Percentiles rank a stretch among this genome's conserved stretches.
Evolutionary conservation across 2,329 filamentous ascomycete species (phyloP).

Genomic region (Dactylellina sp.): DNA sequence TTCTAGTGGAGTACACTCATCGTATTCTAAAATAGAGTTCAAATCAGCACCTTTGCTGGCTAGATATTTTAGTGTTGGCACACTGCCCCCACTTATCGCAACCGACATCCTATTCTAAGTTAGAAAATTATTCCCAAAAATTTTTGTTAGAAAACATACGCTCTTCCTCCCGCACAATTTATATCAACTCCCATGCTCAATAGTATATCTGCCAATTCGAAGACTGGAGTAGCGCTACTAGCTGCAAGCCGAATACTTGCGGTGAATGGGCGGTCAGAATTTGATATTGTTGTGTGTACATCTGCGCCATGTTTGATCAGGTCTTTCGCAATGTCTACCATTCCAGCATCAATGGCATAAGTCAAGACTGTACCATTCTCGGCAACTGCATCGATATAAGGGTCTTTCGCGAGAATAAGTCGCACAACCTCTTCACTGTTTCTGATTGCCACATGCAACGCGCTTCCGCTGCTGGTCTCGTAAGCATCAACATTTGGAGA

Average conservation of each 20-base stretch:
- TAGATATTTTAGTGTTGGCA: slow-evolving; percentile 8
- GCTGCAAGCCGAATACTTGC: neutral
- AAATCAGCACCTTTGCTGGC: slow-evolving; percentile 14
- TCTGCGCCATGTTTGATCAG: slow-evolving; percentile 28
- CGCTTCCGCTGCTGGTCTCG: neutral
- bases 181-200: slow-evolving; percentile 23
- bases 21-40: slow-evolving; percentile 3
- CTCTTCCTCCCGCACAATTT: slow-evolving; percentile 21
- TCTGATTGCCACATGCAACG: slow-evolving; percentile 27
- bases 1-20: slow-evolving; percentile 30
- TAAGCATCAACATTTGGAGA: slow-evolving; percentile 34
- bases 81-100: slow-evolving; percentile 8
- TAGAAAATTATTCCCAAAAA: neutral
- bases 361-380: slow-evolving; percentile 14
- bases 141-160: slow-evolving; percentile 14
- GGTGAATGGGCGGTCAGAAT: slow-evolving; percentile 14
- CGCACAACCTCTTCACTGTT: slow-evolving; percentile 12
- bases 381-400: slow-evolving; percentile 27
- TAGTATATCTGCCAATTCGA: slow-evolving; percentile 27
- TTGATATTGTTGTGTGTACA: neutral
- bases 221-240: neutral
- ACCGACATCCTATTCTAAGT: slow-evolving; percentile 9
- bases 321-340: slow-evolving; percentile 32
- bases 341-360: slow-evolving; percentile 12
- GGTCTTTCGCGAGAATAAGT: slow-evolving; percentile 14